Conservation (phyloP, 2,329 filamentous ascomycete species). For the Didymella segeticola region DNA sequence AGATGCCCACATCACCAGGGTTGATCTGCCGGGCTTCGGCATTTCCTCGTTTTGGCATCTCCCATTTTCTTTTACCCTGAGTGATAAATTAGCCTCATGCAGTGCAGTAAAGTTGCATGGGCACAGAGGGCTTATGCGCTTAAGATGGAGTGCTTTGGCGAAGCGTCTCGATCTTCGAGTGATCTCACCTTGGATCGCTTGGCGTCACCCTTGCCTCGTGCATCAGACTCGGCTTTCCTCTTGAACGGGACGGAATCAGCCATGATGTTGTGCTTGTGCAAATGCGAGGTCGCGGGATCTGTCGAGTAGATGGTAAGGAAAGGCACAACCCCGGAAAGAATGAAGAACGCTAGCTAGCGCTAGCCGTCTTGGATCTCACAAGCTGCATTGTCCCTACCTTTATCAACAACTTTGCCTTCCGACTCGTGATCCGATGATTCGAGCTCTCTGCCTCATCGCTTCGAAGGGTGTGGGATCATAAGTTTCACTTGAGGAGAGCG, state of each 20-base stretch:
- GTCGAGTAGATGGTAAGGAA: neutral
- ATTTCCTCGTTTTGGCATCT: slow-evolving; percentile 46
- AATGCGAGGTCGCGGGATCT: neutral
- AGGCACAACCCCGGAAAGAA: neutral
- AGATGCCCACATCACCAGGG: slow-evolving; percentile 75
- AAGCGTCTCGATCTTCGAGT: slow-evolving; percentile 20
- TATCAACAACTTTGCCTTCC: too few species aligned
- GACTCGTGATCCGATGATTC: too few species aligned
- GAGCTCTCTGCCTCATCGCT: too few species aligned
- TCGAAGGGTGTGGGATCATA: too few species aligned
- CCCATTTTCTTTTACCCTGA: slow-evolving; percentile 55
- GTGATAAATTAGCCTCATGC: slow-evolving; percentile 23
- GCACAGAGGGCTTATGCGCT: slow-evolving; percentile 20
- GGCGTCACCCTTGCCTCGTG: slow-evolving; percentile 31
- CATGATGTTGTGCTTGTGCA: slow-evolving; percentile 19
- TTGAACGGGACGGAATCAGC: slow-evolving; percentile 36
- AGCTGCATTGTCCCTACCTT: too few species aligned
- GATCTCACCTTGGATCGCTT: slow-evolving; percentile 50
- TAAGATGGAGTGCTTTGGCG: slow-evolving; percentile 21
- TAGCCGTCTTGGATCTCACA: neutral
- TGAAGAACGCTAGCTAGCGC: neutral
- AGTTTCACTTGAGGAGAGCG: too few species aligned
- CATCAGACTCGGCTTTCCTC: slow-evolving; percentile 46
- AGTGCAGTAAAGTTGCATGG: slow-evolving; percentile 22
- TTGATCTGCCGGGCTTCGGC: slow-evolving; percentile 57